phyloP scores from a whole-genome alignment of 352 stramenopile genomes.

The Globisporangium iwayamae region DNA sequence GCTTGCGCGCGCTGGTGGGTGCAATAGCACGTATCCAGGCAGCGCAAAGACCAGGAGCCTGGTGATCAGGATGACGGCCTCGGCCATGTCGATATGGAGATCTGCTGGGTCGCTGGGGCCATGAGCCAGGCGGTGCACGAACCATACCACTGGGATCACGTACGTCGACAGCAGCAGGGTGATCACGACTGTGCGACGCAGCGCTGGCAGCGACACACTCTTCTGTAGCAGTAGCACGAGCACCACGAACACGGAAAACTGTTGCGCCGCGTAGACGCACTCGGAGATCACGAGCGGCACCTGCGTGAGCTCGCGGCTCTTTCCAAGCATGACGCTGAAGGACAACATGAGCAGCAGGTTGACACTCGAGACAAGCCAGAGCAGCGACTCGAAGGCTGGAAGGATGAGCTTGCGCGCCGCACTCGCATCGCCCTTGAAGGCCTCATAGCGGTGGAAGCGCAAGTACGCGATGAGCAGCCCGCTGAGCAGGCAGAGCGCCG shows the following conservation, averaged over 20 bases:
- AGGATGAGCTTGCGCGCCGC: constrained; percentile 34
- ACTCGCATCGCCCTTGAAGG: constrained; percentile 19
- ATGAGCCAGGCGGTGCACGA: background rate
- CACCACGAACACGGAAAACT: background rate
- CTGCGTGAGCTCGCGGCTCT: background rate
- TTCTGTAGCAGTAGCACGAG: background rate
- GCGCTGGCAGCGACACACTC: background rate
- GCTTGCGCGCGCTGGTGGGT: background rate
- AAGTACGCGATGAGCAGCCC: constrained; percentile 24
- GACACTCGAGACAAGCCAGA: constrained; percentile 28
- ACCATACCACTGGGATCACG: background rate
- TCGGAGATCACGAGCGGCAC: background rate
- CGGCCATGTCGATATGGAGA: background rate
- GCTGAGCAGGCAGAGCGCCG: constrained; percentile 12
- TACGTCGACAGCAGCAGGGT: background rate
- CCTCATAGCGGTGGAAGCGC: constrained; percentile 19
- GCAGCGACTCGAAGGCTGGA: constrained; percentile 38
- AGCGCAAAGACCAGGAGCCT: background rate
- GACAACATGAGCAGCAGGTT: constrained; percentile 7
- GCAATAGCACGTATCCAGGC: constrained; percentile 29
- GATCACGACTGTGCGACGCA: background rate
- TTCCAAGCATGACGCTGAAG: constrained; percentile 12
- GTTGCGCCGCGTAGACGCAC: background rate
- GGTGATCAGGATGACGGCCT: background rate
- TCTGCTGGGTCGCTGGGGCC: background rate